Evolutionary conservation across 805 yeast genomes (phyloP).

Genomic region (Candida corydali): DNA sequence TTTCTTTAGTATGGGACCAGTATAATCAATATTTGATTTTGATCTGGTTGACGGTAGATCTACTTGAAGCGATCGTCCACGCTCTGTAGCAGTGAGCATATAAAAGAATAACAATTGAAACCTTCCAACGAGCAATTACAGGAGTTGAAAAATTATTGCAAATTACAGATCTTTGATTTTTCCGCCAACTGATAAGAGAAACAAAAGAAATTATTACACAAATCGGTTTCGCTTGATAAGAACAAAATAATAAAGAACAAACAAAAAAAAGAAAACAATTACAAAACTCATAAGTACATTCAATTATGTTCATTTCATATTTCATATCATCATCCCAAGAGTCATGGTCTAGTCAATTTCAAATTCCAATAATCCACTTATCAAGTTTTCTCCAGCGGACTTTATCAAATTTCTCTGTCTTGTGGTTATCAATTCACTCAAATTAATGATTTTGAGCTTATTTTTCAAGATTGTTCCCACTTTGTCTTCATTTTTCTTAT

Average conservation of each 20-base stretch:
- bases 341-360: slow-evolving; percentile 10
- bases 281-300: too few relatives aligned
- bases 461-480: slow-evolving; percentile 30
- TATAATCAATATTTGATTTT: slow-evolving; percentile 2
- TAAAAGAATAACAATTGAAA: too few relatives aligned
- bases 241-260: too few relatives aligned
- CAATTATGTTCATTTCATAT: too few relatives aligned
- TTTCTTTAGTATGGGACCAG: neutral
- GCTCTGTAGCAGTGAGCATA: neutral
- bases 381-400: slow-evolving; percentile 40
- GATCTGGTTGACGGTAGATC: slow-evolving; percentile 3
- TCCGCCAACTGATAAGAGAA: too few relatives aligned
- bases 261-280: too few relatives aligned
- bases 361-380: slow-evolving; percentile 26
- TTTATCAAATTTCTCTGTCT: slow-evolving; percentile 41
- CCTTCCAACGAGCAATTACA: too few relatives aligned
- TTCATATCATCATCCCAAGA: too few relatives aligned
- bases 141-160: too few relatives aligned
- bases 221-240: too few relatives aligned
- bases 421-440: slow-evolving; percentile 38
- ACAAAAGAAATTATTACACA: too few relatives aligned
- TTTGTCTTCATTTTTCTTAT: slow-evolving; percentile 20
- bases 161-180: too few relatives aligned
- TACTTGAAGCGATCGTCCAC: slow-evolving; percentile 1
- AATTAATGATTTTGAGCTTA: slow-evolving; percentile 37